Base-by-base conservation (phyloP, 225 moss, liverwort and hornwort genomes). In the Bryum argenteum region DNA sequence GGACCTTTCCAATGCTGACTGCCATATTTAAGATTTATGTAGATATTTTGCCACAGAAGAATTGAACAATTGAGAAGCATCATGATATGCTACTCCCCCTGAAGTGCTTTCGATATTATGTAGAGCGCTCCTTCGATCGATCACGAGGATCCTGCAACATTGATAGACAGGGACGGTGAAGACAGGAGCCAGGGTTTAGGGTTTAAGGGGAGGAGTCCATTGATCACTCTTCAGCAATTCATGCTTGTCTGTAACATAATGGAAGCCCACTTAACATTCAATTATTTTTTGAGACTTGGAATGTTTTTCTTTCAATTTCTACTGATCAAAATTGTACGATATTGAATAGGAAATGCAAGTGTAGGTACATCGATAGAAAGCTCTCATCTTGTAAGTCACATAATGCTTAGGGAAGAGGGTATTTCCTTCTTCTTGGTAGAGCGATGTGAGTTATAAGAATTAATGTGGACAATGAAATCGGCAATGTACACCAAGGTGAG, bases 1-100 rank as follows among this genome's bases (percentile, higher is more conserved):
- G 84, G 84, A 11, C 81, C 81, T 10, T 69, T 81, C 63, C 33
- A 55, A 3, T 75, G 79, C 70, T 80, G 70, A 39, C 14, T n/a
- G 15, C 54, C 61, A 44, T 43, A 24, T 4, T 51, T 6, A n/a
- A 14, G 10, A 19, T 4, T 8, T 45, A 20, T 60, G 67, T 67
- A 24, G n/a, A 12, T 61, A 56, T 24, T 61, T 0, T 17, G 61
- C 19, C 61, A 61, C 19, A 61, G 5, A 40, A 10, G n/a, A n/a
- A 17, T 4, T 21, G 8, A 53, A 1, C 21, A 1, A 75, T 23
- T 42, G 16, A 61, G n/a, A 16, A 33, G 33, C 13, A 1, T 58
- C 5, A 55, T 64, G 7, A 5, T 33, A 33, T 51, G 8, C 10
- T 24, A 13, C 18, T 56, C 7, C 33, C 38, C 63, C 62, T 5